Base-by-base conservation (phyloP, 2,329 filamentous ascomycete species). In the Pseudogymnoascus sp. region DNA sequence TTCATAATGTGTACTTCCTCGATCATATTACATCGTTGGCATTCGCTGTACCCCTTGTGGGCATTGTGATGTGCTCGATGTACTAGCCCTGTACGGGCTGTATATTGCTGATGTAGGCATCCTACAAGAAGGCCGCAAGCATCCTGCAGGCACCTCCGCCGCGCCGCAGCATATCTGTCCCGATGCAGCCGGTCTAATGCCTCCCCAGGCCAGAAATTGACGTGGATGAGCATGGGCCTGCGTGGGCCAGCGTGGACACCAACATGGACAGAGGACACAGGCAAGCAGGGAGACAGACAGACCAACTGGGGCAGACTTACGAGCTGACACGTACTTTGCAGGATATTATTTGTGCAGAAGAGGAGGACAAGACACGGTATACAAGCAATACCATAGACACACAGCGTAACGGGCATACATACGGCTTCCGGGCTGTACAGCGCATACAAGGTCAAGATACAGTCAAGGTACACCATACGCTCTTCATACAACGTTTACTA, bases 261-360 rank as follows among this genome's bases (percentile, higher is more conserved):
- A 28, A n/a, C 44, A 11, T 10, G 23, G 44, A 50, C 21, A 8
- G 44, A 50, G 44, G 23, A 50, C 23, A 50, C 44, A 50, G 44
- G 44, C 44, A 50, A 2, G 23, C 23, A 28, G 21, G 14, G 21
- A 50, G 23, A 28, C 23, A 50, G 44, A 50, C 14, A n/a, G 21
- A 6, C 23, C 23, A n/a, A 14, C 44, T 50, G 23, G 44, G 12
- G 23, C 28, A 50, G 44, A 14, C 6, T 28, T 50, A 28, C 8
- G 44, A 28, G 44, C 44, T 50, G 44, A 50, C 44, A 50, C 44
- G 44, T 50, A 50, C 21, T 50, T 28, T 50, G 44, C 44, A 50
- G 44, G 44, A 50, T 50, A 50, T 50, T 50, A 28, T 16, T 28
- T 50, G 44, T 4, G 23, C 21, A 50, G 44, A 50, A n/a, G 23